Evolutionary conservation across 208 protist genomes (phyloP), one percentile per base, ranked within the genome.

Genomic region (Strigomonas culicis): DNA sequence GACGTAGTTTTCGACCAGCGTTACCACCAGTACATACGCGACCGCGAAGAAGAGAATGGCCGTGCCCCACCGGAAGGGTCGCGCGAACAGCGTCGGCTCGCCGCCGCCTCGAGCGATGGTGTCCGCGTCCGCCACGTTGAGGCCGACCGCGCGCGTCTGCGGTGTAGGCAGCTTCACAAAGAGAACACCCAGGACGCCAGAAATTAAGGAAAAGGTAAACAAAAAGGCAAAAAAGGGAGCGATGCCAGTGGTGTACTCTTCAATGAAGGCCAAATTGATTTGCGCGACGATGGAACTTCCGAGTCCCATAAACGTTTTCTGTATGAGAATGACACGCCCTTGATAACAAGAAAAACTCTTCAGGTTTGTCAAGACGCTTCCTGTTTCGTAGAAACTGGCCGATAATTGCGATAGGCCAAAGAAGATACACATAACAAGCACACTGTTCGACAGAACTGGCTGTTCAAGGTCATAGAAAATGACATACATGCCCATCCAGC

Each of bases 261-360:
- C 76, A 63, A 93, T 89, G 49, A 93, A 90, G 25, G 82, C 79
- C 50, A 88, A 46, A 69, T 91, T 85, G 15, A 93, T 66, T 39
- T 91, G 83, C 4, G 82, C 84, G 24, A 93, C 82, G 1, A 93
- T 56, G 4, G 84, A 82, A 62, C 78, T 90, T 41, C 87, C 87
- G 10, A 93, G 75, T 17, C 87, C 87, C 87, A 93, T 93, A 59
- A 91, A 93, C 4, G 87, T 93, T 63, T 93, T 93, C 51, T 93
- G 87, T 31, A 93, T 91, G 6, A 93, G 51, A 27, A 93, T 74
- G 2, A 93, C 87, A 25, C 84, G 75, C 17, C 87, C 87, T 31
- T 84, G 76, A 36, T 93, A 90, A 61, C 82, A 89, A 8, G 77
- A 82, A 55, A 93, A 89, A 0, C 83, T 75, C 43, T 78, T 79